These are phyloP conservation scores for Kodamaea sagamina DNA, from an alignment of 805 yeast species.

Conservation along the genomic window DNA sequence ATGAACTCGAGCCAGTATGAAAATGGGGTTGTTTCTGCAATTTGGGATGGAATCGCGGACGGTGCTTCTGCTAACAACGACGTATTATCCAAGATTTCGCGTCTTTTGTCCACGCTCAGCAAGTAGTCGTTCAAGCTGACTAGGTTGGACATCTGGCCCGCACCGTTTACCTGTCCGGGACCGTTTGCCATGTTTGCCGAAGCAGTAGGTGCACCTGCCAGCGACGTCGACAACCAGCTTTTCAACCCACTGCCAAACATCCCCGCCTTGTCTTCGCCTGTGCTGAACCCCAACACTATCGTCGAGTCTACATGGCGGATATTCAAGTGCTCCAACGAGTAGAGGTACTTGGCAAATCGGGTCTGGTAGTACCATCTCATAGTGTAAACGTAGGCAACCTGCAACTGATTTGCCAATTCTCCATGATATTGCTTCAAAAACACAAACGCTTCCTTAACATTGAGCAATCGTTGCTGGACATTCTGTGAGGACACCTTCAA, in stretches of 20 bases:
- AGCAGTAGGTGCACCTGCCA: constrained; percentile 8
- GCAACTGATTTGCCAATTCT: constrained; percentile 68
- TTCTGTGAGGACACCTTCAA: constrained; percentile 69
- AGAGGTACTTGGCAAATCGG: constrained; percentile 73
- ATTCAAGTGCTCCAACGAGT: constrained; percentile 67
- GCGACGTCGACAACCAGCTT: constrained; percentile 25
- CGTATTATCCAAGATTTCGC: constrained; percentile 47
- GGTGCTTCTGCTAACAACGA: constrained; percentile 36
- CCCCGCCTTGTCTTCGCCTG: constrained; percentile 28
- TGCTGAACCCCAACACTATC: constrained; percentile 51
- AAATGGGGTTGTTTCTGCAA: constrained; percentile 74
- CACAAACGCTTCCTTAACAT: constrained; percentile 59
- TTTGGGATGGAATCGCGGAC: constrained; percentile 75
- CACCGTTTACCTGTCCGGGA: background rate
- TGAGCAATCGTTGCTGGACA: constrained; percentile 65
- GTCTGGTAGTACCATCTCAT: constrained; percentile 91
- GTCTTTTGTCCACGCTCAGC: constrained; percentile 55
- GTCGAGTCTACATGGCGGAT: constrained; percentile 56
- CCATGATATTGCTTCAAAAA: constrained; percentile 59
- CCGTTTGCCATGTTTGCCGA: constrained; percentile 5
- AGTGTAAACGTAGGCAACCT: constrained; percentile 80
- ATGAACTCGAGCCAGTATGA: constrained; percentile 72
- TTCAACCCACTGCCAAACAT: constrained; percentile 26
- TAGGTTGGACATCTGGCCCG: constrained; percentile 11
- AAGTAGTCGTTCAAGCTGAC: constrained; percentile 52